phyloP scores from a whole-genome alignment of 176 grass and related monocot species.

The Thalia dealbata region DNA sequence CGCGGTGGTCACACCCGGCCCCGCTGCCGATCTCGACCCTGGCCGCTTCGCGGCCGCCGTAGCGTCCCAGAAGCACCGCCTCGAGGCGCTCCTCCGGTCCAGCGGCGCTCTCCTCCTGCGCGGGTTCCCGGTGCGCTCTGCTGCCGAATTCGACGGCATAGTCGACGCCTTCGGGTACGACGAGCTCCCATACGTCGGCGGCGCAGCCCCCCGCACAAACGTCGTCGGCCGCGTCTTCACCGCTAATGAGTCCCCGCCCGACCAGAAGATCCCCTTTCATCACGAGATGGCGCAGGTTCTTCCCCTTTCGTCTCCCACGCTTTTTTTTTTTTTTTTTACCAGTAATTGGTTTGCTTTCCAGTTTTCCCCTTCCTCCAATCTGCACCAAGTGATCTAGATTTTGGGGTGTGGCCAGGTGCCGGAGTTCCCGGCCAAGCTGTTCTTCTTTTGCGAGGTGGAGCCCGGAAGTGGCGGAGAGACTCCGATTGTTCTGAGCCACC shows the following conservation, averaged over 20 bases:
- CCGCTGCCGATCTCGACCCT: not conserved
- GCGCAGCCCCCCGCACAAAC: constrained; percentile 78
- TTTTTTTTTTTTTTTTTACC: too few species aligned
- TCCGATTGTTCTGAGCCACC: constrained; percentile 69
- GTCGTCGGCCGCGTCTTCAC: constrained; percentile 86
- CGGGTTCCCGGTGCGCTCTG: constrained; percentile 41
- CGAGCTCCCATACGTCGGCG: constrained; percentile 84
- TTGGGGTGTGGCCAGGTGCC: constrained; percentile 38
- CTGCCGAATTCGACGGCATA: constrained; percentile 56
- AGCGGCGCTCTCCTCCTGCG: constrained; percentile 69
- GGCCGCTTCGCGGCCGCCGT: constrained; percentile 35
- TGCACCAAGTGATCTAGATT: not conserved
- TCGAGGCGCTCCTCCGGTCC: constrained; percentile 58
- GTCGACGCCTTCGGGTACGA: constrained; percentile 78
- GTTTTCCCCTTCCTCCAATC: not conserved
- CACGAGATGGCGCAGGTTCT: constrained; percentile 97
- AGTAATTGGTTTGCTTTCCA: too few species aligned
- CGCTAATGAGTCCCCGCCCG: constrained; percentile 89
- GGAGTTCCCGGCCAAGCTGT: constrained; percentile 66
- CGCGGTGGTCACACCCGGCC: constrained; percentile 40
- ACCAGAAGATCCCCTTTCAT: constrained; percentile 95
- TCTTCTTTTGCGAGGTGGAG: constrained; percentile 92
- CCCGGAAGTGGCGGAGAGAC: constrained; percentile 67
- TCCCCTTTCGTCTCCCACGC: too few species aligned
- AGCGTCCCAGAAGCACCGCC: constrained; percentile 28